phyloP scores from a whole-genome alignment of 345 rosid genomes.

The Draba incana region DNA sequence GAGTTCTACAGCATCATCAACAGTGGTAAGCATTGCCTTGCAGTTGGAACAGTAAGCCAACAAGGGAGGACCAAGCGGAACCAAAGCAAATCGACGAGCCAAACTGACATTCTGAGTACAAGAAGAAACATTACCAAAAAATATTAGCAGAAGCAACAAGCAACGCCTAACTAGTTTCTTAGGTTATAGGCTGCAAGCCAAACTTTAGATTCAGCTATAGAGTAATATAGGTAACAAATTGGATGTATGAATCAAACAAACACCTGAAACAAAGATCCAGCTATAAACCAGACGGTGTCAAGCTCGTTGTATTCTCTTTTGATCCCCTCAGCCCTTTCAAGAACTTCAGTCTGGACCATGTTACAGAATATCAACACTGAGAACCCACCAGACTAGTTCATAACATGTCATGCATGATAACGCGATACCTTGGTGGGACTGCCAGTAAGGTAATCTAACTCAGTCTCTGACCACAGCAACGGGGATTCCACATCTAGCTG shows the following conservation, averaged over 20 bases:
- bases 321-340: conserved; percentile 88
- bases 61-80: conserved; percentile 98
- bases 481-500: conserved; percentile 96
- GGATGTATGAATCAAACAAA: conserved; percentile 3
- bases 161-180: conserved; percentile 2
- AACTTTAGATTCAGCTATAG: no score
- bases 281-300: conserved; percentile 99
- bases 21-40: conserved; percentile 89
- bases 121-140: conserved; percentile 17
- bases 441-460: conserved; percentile 84
- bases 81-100: conserved; percentile 97
- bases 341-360: conserved; percentile 52
- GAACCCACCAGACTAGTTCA: no score
- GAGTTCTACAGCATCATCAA: conserved; percentile 81
- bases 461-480: conserved; percentile 85
- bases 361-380: no score
- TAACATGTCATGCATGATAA: no score
- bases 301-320: conserved; percentile 93
- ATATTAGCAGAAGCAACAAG: conserved; percentile 24
- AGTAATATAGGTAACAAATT: no score
- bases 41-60: conserved; percentile 90
- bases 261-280: conserved; percentile 98
- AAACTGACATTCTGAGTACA: conserved; percentile 85
- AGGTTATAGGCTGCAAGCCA: no score
- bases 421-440: conserved; percentile 75